Base-by-base conservation (phyloP, 2,329 filamentous ascomycete genomes). In the Penicillium sp. region DNA sequence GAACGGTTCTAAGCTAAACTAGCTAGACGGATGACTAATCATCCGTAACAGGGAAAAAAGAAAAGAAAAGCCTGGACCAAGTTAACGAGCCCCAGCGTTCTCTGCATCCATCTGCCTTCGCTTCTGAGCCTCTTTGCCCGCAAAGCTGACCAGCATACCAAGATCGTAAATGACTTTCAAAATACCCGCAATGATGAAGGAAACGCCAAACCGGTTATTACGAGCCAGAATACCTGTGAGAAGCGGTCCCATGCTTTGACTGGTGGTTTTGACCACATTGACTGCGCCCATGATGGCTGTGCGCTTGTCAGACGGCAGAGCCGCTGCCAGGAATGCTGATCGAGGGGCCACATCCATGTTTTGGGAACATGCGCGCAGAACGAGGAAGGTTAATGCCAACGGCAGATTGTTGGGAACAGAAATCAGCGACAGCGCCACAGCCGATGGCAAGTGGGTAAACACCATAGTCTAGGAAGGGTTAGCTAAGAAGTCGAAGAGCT, bases 301-400 rank as follows among this genome's bases (percentile, higher is more conserved):
- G 1, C 86, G 76, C 64, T 89, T 85, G 2, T 74, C 70, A 0
- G 84, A 76, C 8, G 79, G 75, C 3, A 89, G 74, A 0, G 82
- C 77, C 1, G 81, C 79, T 0, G 85, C 79, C 1, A 89, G 66
- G 61, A 89, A 88, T 0, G 85, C 85, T 3, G 79, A 77, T 7
- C 85, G 77, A 0, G 86, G 86, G 0, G 82, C 85, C 18, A 79
- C 76, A 55, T 89, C 85, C 85, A 89, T 89, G 40, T 74, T 81
- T 45, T 80, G 77, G 0, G 78, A 77, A 50, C 78, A 80, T 0
- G 83, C 74, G 6, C 85, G 77, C 9, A 85, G 70, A 13, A 84
- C 64, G 9, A 87, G 70, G 46, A 88, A 78, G 0, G 74, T 63
- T 37, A 86, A 72, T 0, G 84, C 76, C 4, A 82, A 50, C 9